Evolutionary conservation across 2,329 filamentous ascomycete genomes (phyloP), one percentile per base, ranked within the genome.

Genomic region (Ophioceras dolichostomum): DNA sequence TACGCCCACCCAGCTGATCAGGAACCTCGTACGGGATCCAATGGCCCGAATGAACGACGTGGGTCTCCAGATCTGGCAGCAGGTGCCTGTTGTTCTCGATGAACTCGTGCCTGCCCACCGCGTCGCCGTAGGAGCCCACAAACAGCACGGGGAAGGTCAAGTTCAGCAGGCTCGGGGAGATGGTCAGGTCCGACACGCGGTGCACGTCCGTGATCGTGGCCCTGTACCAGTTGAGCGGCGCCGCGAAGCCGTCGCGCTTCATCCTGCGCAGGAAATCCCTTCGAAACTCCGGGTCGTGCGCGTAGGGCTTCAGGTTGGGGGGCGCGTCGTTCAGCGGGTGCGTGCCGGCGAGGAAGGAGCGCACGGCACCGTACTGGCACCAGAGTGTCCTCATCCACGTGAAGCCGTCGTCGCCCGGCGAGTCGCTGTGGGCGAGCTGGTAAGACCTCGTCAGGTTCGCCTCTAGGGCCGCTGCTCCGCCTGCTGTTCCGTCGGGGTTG

Each of bases 381-480:
- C 61, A 61, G 24, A 60, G 49, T 10, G 55, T 41, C 13, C 26
- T 32, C 42, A 59, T 50, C 47, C 53, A 56, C 31, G 37, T 32
- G n/a, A 16, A 10, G 8, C 17, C 16, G 21, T 37, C 36, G n/a
- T n/a, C n/a, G 10, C 46, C 45, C 2, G 43, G 39, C 1, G 45
- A 49, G 1, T 52, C 48, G 8, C 54, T 52, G 40, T 64, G 59
- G 27, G 55, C 41, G 3, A 44, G 50, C 20, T 48, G 38, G 42
- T 55, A 66, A 5, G 58, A 36, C 13, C 55, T 55, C 20, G 64
- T 61, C 0, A 60, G 41, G 38, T 65, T 55, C 20, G 45, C 40
- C 6, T 53, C 49, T 21, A 69, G 47, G n/a, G 68, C 30, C 1
- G 46, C 45, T 2, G 54, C 44, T 7, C n/a, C 33, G 27, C 67